phyloP scores from a whole-genome alignment of 805 yeast genomes.

The Schwanniomyces yamadae region DNA sequence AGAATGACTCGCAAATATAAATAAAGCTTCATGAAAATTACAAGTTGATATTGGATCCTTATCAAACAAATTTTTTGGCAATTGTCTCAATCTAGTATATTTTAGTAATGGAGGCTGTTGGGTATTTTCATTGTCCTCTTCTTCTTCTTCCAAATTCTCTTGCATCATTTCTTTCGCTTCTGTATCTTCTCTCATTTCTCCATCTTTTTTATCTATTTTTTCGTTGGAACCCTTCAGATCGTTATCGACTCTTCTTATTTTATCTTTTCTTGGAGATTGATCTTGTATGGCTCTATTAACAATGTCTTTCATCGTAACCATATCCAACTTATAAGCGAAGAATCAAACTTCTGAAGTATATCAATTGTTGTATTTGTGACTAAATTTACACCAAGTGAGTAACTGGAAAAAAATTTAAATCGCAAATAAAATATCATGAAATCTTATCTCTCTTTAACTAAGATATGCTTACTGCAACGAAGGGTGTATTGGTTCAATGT shows the following conservation, averaged over 20 bases:
- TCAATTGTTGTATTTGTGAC: too few species aligned
- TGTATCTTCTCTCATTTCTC: neutral
- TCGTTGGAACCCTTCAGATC: neutral
- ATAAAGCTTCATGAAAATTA: slow-evolving; percentile 54
- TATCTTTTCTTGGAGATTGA: too few species aligned
- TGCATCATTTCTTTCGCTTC: neutral
- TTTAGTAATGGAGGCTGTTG: slow-evolving; percentile 71
- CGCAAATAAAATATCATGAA: too few species aligned
- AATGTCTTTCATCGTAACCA: too few species aligned
- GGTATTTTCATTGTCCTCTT: slow-evolving; percentile 36
- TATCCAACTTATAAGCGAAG: too few species aligned
- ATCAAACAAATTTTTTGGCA: slow-evolving; percentile 69
- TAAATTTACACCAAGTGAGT: too few species aligned
- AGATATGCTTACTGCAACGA: slow-evolving; percentile 42
- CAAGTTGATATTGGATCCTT: slow-evolving; percentile 79
- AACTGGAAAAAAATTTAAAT: too few species aligned
- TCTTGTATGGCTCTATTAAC: too few species aligned
- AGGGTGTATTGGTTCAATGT: slow-evolving; percentile 49
- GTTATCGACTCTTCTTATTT: neutral
- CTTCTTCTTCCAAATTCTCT: slow-evolving; percentile 2
- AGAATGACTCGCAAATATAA: slow-evolving; percentile 86
- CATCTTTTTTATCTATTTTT: neutral
- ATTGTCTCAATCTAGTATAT: slow-evolving; percentile 64
- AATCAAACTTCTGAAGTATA: too few species aligned
- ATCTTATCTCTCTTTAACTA: too few species aligned